Evolutionary conservation across 1,284 basidiomycete species (phyloP), one percentile per base, ranked within the genome.

Genomic region (Ustilago nuda): DNA sequence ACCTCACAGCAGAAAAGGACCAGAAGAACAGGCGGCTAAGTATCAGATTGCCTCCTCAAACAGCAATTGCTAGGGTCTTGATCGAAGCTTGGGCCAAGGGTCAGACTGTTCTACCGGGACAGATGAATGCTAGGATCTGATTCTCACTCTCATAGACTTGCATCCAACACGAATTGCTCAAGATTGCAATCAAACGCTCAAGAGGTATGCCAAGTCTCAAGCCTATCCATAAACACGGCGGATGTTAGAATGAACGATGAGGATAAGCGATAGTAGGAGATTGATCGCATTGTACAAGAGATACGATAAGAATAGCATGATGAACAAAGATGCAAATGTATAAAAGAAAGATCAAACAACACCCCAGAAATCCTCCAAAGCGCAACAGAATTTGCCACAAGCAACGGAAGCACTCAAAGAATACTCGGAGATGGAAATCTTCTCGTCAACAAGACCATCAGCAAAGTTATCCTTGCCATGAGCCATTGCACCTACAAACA

Each of bases 381-480:
- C 91, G 81, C 91, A 92, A 81, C 91, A 92, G 85, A 92, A 92
- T 89, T 95, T 95, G 73, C 96, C 96, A 85, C 96, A 99, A 13
- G 96, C 96, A n/a, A 87, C 95, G 43, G 92, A 94, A 23, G 97
- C 96, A 82, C 94, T 96, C 55, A 99, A 88, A 7, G 93, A 91
- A 87, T 97, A 99, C 82, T 98, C 92, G 82, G 93, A 95, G 87
- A 99, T 95, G 72, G 93, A 91, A 83, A 99, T 95, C 88, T 99
- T 99, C 87, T 97, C 93, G 85, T 99, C 96, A 0, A 98, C 93
- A 75, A 94, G 87, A n/a, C 90, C 93, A 87, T 99, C 97, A 12
- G 97, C 96, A 88, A 99, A 99, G 87, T 95, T 94, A 83, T 99
- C 96, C 74, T 91, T 91, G 9, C 89, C 89, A 81, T 78, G 80